Evolutionary conservation across 306 rosid species (phyloP), one percentile per base, ranked within the genome.

Genomic region (Citrullus colocynthis): DNA sequence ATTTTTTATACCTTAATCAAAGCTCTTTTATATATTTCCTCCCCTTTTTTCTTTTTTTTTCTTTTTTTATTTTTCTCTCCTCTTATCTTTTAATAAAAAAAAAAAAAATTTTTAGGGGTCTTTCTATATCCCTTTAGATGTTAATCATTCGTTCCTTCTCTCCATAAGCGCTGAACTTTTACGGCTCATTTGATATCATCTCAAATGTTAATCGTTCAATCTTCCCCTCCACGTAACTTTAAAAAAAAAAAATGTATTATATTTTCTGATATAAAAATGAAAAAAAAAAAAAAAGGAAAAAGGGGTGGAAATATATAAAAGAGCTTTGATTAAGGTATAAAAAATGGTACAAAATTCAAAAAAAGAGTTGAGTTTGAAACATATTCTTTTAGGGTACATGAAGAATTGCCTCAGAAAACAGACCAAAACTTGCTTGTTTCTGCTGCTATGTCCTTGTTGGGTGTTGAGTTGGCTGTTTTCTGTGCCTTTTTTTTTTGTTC

Each of bases 381-480:
- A 72, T 55, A 52, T 37, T 86, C 80, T 82, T 84, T 60, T 78
- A 80, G 78, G 82, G 70, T 82, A 67, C 80, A 63, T 82, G 87
- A 81, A 81, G 82, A 85, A 83, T 83, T 59, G 75, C 72, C 57
- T 83, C 86, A 82, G 41, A 72, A 48, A 72, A 72, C 76, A 58
- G 76, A 72, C 76, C 60, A 48, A 72, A 72, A 49, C 42, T 21
- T 72, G 76, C 15, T 45, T 72, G 44, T 72, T 72, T 85, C 81
- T 82, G 86, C 86, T 71, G 84, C 77, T 75, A 34, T 77, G 88
- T 56, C 86, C 82, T 82, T 84, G 78, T 87, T 87, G 90, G 88
- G 86, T 59, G 65, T 82, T 36, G 74, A 79, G 82, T 78, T 78
- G 76, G 67, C 73, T 41, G 61, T 89, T 85, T 74, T 39, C 61